Base-by-base conservation (phyloP, 2,329 filamentous ascomycete species). In the Clonostachys chloroleuca region DNA sequence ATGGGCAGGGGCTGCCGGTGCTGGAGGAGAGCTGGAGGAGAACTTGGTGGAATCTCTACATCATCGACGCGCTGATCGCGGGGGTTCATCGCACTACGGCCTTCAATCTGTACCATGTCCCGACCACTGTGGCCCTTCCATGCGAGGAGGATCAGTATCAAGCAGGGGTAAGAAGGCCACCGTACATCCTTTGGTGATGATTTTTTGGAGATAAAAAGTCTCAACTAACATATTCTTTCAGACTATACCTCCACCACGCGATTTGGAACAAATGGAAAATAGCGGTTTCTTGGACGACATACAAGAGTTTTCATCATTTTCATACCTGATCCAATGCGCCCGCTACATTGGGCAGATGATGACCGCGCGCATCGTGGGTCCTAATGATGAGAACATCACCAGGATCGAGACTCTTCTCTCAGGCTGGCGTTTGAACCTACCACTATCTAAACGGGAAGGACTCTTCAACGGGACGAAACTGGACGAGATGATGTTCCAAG, bases 401-500 rank as follows among this genome's bases (percentile, higher is more conserved):
- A 69, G 70, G 44, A 71, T 81, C 47, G 76, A 82, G 57, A 65
- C 73, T 1, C 66, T 78, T 4, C 66, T 83, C 39, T 78, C 77
- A 13, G 92, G 90, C 61, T 96, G 89, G 88, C 79, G 83, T 46
- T 78, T 92, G 43, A 87, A 94, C 57, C 72, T 96, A 1, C 91
- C 92, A 0, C 72, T 77, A 14, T 75, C 75, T 13, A 95, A 95
- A 67, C 75, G 76, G 47, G 80, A 89, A 51, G 75, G 88, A 14
- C 79, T 48, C n/a, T 40, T 82, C 49, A 78, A 80, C 51, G 81
- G 86, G 55, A 85, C 89, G 34, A 77, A 82, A 46, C 74, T 92
- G 12, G 92, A 96, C 61, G 89, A 95, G 66, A 86, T 95, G 78
- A 84, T 96, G 66, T 95, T 96, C 68, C 89, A 95, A 63, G 91